Conservation (phyloP, 73 alveolate genomes). For the Tetrahymena thermophila region DNA sequence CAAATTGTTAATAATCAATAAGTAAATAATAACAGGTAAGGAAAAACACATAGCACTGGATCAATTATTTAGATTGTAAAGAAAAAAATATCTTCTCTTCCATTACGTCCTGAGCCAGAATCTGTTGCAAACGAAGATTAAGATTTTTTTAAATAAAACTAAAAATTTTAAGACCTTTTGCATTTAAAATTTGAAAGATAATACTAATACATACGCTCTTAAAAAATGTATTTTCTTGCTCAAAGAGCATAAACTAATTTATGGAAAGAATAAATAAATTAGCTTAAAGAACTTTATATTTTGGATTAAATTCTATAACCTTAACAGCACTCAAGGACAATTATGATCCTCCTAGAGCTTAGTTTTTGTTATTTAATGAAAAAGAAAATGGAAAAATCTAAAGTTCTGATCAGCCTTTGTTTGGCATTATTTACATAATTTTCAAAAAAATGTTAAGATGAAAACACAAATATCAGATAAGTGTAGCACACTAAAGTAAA, state of each 20-base stretch:
- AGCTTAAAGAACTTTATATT: not conserved
- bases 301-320: not conserved
- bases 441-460: not conserved
- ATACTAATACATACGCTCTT: not conserved
- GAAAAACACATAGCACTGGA: not conserved
- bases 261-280: not conserved
- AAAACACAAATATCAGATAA: not conserved
- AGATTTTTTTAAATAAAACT: not conserved
- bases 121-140: not conserved
- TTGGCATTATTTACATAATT: not conserved
- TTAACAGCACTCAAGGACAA: not conserved
- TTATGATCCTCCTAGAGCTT: not conserved
- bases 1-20: not conserved
- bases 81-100: not conserved
- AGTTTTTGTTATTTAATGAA: not conserved
- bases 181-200: not conserved
- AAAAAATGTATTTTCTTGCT: not conserved
- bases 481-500: too few relatives aligned
- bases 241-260: not conserved
- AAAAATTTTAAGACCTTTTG: not conserved
- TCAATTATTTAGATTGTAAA: not conserved
- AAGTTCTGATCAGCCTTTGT: not conserved
- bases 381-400: not conserved
- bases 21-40: not conserved
- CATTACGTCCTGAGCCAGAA: not conserved